Evolutionary conservation across 495 filamentous ascomycete species (phyloP), one percentile per base, ranked within the genome.

Genomic region (Parathielavia hyrcaniae): DNA sequence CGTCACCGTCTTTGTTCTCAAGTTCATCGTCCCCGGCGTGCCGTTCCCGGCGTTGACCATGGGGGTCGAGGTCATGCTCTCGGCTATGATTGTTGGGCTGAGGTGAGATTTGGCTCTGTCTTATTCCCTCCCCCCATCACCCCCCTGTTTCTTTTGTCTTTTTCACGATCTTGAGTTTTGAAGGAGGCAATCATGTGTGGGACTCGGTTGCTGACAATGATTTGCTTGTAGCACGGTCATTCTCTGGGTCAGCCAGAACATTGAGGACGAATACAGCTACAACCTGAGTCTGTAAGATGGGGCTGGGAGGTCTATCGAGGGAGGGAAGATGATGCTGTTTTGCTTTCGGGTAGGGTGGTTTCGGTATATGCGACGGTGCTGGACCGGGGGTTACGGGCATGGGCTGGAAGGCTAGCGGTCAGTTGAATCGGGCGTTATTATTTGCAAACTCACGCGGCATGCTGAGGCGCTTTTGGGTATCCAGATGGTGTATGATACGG

Each of bases 191-290:
- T 8, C 16, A 8, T 17, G 16, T 48, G 41, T 34, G 14, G 39
- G 17, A 43, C 19, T 32, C n/a, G 34, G 8, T 6, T 57, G 53
- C 60, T 67, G 35, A 67, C 54, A 19, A 10, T 54, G 35, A 2
- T 23, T 5, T 39, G 5, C 5, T n/a, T 46, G 9, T 45, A 95
- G 90, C 67, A 88, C 90, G 40, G 83, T 91, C 44, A 86, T 96
- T 4, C 80, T 99, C 9, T 99, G 95, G 95, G 81, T 99, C 14
- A 90, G 87, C 60, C 95, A 99, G 82, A 99, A 97, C 67, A 96
- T 97, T 75, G 95, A 99, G 75, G 95, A 98, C 65, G 92, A 97
- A 72, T 98, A 97, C 70, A 90, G 90, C 50, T 98, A 98, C 73
- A 97, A 90, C 68, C 77, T 98, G 57, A 86, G 92, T 43, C 80